Evolutionary conservation across 768 basidiomycete genomes (phyloP).

Genomic region (Mycena venus): DNA sequence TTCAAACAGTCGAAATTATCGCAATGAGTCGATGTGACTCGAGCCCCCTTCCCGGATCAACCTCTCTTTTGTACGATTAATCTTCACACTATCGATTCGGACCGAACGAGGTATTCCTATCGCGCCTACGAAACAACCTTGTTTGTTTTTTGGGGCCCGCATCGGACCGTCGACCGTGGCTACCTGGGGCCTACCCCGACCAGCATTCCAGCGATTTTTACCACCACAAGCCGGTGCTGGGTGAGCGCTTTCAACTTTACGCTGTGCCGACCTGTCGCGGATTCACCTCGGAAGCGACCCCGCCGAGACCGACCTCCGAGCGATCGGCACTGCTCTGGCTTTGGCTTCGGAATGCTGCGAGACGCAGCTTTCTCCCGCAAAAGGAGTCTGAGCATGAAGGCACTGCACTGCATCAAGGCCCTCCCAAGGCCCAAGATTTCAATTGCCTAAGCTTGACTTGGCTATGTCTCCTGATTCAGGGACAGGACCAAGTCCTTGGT

Average conservation of each 20-base stretch:
- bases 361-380: too few species aligned
- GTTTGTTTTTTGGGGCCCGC: background rate
- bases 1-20: background rate
- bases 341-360: background rate
- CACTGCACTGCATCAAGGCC: background rate
- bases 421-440: background rate
- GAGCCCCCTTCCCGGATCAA: background rate
- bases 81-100: background rate
- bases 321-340: background rate
- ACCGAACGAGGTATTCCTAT: background rate
- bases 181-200: background rate
- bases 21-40: background rate
- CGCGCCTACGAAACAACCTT: background rate
- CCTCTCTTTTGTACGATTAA: background rate
- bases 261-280: background rate
- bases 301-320: background rate
- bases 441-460: background rate
- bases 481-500: background rate
- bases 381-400: background rate
- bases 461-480: background rate
- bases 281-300: background rate
- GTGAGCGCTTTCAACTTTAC: background rate
- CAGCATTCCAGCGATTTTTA: background rate
- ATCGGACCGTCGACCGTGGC: background rate
- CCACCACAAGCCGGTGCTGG: background rate